phyloP scores from a whole-genome alignment of 257 asterid species.

The Nicotiana attenuata region DNA sequence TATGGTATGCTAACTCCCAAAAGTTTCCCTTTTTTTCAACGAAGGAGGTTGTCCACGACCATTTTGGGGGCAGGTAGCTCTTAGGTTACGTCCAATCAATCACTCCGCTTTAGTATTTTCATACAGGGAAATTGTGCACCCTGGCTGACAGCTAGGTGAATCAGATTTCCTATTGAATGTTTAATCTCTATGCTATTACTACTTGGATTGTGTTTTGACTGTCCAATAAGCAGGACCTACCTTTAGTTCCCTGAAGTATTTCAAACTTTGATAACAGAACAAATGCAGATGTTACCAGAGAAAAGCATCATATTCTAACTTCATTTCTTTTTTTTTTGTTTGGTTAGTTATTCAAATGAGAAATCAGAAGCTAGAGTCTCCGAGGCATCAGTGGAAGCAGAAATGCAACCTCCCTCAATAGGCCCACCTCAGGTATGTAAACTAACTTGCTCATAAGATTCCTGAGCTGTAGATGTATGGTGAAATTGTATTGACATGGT shows the following conservation, averaged over 20 bases:
- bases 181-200: not conserved
- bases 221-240: not conserved
- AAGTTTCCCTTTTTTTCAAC: not conserved
- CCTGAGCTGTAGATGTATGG: not conserved
- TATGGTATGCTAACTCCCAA: not conserved
- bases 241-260: not conserved
- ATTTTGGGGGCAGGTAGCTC: not conserved
- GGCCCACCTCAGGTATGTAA: conserved; percentile 42
- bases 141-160: not conserved
- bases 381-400: conserved; percentile 48
- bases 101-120: not conserved
- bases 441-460: not conserved
- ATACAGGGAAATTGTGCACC: not conserved
- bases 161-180: not conserved
- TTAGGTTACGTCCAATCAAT: not conserved
- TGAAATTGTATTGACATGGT: conserved; percentile 4
- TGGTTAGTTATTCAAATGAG: conserved; percentile 68
- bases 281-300: not conserved
- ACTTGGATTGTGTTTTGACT: not conserved
- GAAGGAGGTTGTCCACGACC: not conserved
- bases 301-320: not conserved
- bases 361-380: conserved; percentile 75
- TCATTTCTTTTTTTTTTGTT: not conserved
- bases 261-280: not conserved
- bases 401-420: conserved; percentile 27